Evolutionary conservation across 495 filamentous ascomycete genomes (phyloP), one percentile per base, ranked within the genome.

Genomic region (Apiosordaria backusii): DNA sequence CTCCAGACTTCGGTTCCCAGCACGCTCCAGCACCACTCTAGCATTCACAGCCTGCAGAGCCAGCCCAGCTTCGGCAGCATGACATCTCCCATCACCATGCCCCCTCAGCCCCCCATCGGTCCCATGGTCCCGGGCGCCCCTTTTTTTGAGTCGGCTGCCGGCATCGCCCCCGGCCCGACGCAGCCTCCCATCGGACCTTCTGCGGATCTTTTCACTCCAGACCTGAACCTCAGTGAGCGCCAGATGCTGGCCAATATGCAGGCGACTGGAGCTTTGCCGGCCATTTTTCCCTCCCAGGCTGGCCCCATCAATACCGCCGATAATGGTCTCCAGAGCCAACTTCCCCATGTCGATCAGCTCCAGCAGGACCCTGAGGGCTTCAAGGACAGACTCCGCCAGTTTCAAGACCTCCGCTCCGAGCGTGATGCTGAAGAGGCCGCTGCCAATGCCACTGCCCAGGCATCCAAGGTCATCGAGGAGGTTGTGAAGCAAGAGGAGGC

Each of bases 51-150:
- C 71, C 82, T 99, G 63, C 95, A 98, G 70, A 97, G 92, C 72
- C 93, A 97, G 75, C 93, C 93, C 13, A 97, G 93, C 76, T 96
- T 93, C 70, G 90, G 92, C 24, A 96, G 90, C 77, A 95, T 97
- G 57, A 87, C 92, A 1, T 94, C 92, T n/a, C 93, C 93, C 4
- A 85, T 87, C 64, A 88, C 85, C 5, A 91, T 92, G 71, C 87
- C 90, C 1, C 87, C 87, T 45, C 91, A 94, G 72, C 84, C 82
- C 19, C 88, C 90, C 3, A 80, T 90, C 40, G 87, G 87, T 53
- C 75, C 82, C 50, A 82, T 87, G 9, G 81, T 85, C 60, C 71
- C 75, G 23, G 66, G 68, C 54, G 61, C 68, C 15, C 85, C 86
- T 58, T 93, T 96, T 78, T 93, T 95, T 67, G 93, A 96, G 67